Evolutionary conservation across 202 grass and related monocot species (phyloP).

Genomic region (Schoenoplectus tabernaemontani): DNA sequence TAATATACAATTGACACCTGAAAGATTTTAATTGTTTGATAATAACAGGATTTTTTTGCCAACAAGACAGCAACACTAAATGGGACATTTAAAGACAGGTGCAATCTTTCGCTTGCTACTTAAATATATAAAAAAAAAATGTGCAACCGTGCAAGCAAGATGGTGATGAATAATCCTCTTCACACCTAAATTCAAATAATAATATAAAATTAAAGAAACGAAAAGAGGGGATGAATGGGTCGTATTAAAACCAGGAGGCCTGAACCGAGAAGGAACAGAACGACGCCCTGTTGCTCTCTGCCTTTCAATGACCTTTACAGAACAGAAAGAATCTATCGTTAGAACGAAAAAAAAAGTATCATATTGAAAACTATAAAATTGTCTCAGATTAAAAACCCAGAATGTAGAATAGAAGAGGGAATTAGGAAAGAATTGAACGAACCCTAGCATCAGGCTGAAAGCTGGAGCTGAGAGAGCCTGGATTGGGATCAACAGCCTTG

Average conservation of each 20-base stretch:
- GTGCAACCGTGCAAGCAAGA: conserved; percentile 9
- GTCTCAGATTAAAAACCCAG: neutral
- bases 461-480: neutral
- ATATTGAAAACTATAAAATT: neutral
- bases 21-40: conserved; percentile 4
- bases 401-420: neutral
- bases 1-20: neutral
- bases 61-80: conserved; percentile 4
- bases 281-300: neutral
- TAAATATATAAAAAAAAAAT: neutral
- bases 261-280: neutral
- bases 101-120: too few species aligned
- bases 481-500: neutral
- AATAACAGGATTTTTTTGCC: neutral
- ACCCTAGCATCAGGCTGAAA: neutral
- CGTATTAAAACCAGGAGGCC: neutral
- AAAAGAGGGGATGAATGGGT: neutral
- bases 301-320: conserved; percentile 19
- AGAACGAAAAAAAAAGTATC: neutral
- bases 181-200: neutral
- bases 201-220: neutral
- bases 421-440: neutral
- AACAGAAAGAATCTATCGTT: neutral
- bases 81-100: neutral
- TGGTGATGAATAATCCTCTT: neutral